Evolutionary conservation across 1,139 yeast genomes (phyloP), one percentile per base, ranked within the genome.

Genomic region (Yamadazyma aaseri): DNA sequence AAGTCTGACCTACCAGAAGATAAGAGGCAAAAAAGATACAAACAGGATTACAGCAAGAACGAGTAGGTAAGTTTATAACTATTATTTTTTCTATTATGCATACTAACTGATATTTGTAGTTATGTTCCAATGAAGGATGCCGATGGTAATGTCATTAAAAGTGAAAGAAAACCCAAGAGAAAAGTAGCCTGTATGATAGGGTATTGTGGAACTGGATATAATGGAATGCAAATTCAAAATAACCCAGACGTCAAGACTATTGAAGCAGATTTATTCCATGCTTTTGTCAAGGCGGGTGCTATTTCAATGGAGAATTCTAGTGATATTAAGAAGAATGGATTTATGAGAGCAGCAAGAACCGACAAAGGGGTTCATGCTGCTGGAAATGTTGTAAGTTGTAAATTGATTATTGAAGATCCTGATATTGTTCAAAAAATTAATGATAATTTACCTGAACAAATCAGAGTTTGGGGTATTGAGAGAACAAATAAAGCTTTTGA

Each of bases 361-460:
- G 99, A 92, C 58, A 94, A 92, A 60, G 99, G 98, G 42, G 99
- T 92, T 11, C 99, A 92, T 60, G 98, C 99, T 17, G 97, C 97
- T 4, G 97, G 98, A 17, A 92, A 92, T 55, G 89, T 92, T 20
- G 79, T 94, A 28, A 85, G 96, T 6, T 69, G 87, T 50, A 92
- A 92, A 56, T 66, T 92, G 68, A 89, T 90, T 50, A 76, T 90
- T 38, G 97, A 90, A 55, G 97, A 90, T 51, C 76, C 73, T n/a
- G 83, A 85, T 36, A 73, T 90, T 34, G 70, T 84, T 28, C 69
- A 71, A 28, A 85, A 80, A 56, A 83, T 94, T 58, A 92, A 92
- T 58, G 60, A 68, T 1, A 58, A 71, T 31, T 69, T 92, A 37
- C 98, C 98, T 1, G 90, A 76, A 8, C 90, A 86, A 45, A 86